Evolutionary conservation across 2,329 filamentous ascomycete species (phyloP).

Genomic region (Xylaria sp.): DNA sequence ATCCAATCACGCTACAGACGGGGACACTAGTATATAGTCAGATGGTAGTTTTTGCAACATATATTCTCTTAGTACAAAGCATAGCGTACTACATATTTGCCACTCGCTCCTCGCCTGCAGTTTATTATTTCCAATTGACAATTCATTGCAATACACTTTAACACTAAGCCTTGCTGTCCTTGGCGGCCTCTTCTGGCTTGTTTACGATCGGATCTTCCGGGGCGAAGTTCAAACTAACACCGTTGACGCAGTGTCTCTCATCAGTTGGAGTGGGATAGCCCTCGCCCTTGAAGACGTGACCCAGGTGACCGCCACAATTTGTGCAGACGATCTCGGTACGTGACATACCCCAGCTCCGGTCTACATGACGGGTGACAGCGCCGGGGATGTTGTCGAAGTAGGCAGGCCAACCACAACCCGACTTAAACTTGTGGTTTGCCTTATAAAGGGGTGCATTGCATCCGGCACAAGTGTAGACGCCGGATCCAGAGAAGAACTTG

Average conservation of each 20-base stretch:
- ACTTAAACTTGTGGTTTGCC: slow-evolving; percentile 94
- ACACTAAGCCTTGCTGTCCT: slow-evolving; percentile 53
- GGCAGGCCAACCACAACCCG: slow-evolving; percentile 96
- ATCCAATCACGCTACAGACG: background rate
- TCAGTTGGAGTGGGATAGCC: slow-evolving; percentile 86
- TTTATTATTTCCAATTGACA: background rate
- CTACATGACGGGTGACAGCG: slow-evolving; percentile 84
- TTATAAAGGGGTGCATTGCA: slow-evolving; percentile 92
- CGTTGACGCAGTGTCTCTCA: slow-evolving; percentile 97
- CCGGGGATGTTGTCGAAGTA: slow-evolving; percentile 97
- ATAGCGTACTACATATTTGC: background rate
- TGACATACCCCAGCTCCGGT: slow-evolving; percentile 80
- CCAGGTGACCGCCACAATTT: slow-evolving; percentile 92
- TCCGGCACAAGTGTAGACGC: slow-evolving; percentile 87
- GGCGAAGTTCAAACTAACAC: slow-evolving; percentile 85
- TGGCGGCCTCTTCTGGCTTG: slow-evolving; percentile 53
- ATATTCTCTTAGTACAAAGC: background rate
- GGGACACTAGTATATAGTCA: background rate
- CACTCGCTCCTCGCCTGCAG: background rate
- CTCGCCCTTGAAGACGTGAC: slow-evolving; percentile 93
- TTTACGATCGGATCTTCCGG: slow-evolving; percentile 67
- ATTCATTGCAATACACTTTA: background rate
- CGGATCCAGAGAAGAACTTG: slow-evolving; percentile 79
- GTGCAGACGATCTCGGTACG: slow-evolving; percentile 93
- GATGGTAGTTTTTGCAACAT: background rate